These are phyloP conservation scores for Plasmodium yoelii DNA, from an alignment of 169 alveolate species.

Conservation along the genomic window DNA sequence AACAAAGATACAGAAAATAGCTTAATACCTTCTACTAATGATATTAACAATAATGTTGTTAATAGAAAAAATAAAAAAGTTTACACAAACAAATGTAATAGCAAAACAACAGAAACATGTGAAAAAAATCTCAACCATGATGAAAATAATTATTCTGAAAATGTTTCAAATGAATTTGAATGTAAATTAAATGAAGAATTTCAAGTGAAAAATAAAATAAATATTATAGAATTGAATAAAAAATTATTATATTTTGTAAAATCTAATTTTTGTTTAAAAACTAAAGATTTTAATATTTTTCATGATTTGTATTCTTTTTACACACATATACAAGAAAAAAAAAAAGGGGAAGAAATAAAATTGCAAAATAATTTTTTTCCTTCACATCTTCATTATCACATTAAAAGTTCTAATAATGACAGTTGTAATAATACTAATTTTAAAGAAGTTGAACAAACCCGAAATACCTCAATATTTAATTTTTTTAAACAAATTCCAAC, in stretches of 20 bases:
- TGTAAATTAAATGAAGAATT: slow-evolving; percentile 30
- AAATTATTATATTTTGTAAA: slow-evolving; percentile 53
- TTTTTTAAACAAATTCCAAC: too few relatives aligned
- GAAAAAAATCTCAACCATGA: neutral
- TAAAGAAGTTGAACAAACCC: too few relatives aligned
- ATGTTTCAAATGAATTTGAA: neutral
- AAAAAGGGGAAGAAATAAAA: slow-evolving; percentile 35
- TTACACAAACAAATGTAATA: neutral
- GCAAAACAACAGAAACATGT: neutral
- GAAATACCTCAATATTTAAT: too few relatives aligned
- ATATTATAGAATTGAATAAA: slow-evolving; percentile 29
- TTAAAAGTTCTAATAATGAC: neutral
- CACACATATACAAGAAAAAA: slow-evolving; percentile 57
- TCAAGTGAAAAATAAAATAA: slow-evolving; percentile 26
- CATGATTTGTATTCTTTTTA: slow-evolving; percentile 42
- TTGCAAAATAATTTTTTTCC: slow-evolving; percentile 31
- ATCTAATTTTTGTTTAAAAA: slow-evolving; percentile 41
- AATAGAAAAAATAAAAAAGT: neutral
- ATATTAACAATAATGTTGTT: neutral
- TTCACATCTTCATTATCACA: slow-evolving; percentile 1
- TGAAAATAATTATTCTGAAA: neutral
- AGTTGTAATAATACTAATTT: neutral
- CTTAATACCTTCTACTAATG: too few relatives aligned
- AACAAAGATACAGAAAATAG: too few relatives aligned
- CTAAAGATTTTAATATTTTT: slow-evolving; percentile 25